phyloP scores from a whole-genome alignment of 2,329 filamentous ascomycete genomes.

The Podosphaera fusca region DNA sequence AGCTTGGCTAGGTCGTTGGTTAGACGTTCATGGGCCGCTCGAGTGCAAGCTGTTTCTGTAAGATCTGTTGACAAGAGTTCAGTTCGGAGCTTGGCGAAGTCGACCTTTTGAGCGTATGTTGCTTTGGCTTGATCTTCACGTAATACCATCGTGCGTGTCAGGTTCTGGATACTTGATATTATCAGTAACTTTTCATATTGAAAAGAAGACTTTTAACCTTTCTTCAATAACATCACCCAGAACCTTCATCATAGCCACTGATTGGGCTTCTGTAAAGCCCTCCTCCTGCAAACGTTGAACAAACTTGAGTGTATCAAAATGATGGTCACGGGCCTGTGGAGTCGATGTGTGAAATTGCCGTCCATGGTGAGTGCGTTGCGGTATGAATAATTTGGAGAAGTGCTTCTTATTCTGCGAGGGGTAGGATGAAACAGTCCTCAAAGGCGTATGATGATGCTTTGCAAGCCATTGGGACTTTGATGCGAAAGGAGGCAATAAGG shows the following conservation, averaged over 20 bases:
- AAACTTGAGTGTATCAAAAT: slow-evolving; percentile 96
- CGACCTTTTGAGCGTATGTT: slow-evolving; percentile 71
- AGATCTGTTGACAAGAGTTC: slow-evolving; percentile 83
- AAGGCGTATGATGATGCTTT: not conserved
- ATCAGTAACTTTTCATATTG: slow-evolving; percentile 2
- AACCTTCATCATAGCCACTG: slow-evolving; percentile 96
- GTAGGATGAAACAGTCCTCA: not conserved
- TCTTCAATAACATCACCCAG: slow-evolving; percentile 94
- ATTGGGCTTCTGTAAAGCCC: slow-evolving; percentile 86
- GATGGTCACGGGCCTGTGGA: slow-evolving; percentile 48
- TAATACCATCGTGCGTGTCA: slow-evolving; percentile 92
- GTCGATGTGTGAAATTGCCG: slow-evolving; percentile 46
- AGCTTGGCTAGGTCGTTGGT: slow-evolving; percentile 91
- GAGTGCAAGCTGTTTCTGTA: slow-evolving; percentile 71
- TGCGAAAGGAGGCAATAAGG: not conserved
- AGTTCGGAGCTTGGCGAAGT: slow-evolving; percentile 89
- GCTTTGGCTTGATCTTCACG: slow-evolving; percentile 77
- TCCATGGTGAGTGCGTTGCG: not conserved
- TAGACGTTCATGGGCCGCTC: slow-evolving; percentile 72
- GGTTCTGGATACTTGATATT: slow-evolving; percentile 58
- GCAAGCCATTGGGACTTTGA: not conserved
- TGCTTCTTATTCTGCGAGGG: not conserved
- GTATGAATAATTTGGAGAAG: not conserved
- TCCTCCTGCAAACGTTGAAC: slow-evolving; percentile 75
- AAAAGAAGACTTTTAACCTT: slow-evolving; percentile 26